Evolutionary conservation across 1,284 basidiomycete species (phyloP), one percentile per base, ranked within the genome.

Genomic region (Termitomyces sp.): DNA sequence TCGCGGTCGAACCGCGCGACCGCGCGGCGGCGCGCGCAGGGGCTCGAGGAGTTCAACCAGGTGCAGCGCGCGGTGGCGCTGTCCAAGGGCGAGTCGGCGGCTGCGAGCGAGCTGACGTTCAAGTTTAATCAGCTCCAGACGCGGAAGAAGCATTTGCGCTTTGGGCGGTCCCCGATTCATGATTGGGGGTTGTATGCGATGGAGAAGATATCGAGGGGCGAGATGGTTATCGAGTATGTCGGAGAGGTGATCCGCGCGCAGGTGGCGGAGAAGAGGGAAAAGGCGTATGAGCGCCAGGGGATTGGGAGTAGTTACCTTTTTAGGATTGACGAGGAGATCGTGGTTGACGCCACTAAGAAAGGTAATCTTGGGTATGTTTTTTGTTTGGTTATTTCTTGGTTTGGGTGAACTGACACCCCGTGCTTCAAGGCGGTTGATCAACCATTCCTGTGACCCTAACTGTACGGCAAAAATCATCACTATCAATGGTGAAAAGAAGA

Each of bases 161-260:
- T 99, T 65, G 90, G 94, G 8, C 82, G 94, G 49, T 95, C 92
- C 26, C 93, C 95, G 3, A 99, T 99, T 60, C 96, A 99, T 68
- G 95, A 97, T 62, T 99, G 96, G 90, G 96, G 97, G 4, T 68
- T 99, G 64, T 97, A 96, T 66, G 93, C 94, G 30, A 89, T 95
- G 85, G 93, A 97, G 75, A 84, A 85, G 64, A 98, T 99, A 62
- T 84, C 91, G 13, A 77, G 84, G 18, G 93, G 94, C 5, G 97
- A 99, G 71, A 98, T 99, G 93, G 96, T 99, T 40, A 98, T 99
- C 71, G 97, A 99, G 73, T 99, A 99, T 64, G 97, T 99, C 8
- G 97, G 97, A 31, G 97, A 99, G 76, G 81, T 98, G 56, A 91
- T 97, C 58, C 81, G 97, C 21, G 93, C 95, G 52, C 90, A 93